Base-by-base conservation (phyloP, 2,329 filamentous ascomycete genomes). In the Hypoxylon sp. region DNA sequence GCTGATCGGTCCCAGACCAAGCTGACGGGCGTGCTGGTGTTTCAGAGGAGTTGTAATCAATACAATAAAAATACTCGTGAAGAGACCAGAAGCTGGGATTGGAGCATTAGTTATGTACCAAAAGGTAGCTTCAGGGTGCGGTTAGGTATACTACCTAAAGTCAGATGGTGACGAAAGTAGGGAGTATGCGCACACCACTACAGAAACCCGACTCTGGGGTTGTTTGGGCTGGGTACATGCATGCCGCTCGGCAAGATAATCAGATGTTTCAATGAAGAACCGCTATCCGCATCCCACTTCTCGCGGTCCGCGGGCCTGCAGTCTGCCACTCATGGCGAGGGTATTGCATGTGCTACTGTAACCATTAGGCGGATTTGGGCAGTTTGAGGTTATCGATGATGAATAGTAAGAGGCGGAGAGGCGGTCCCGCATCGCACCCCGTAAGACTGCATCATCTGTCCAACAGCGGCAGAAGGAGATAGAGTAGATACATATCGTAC, bases 141-240 rank as follows among this genome's bases (percentile, higher is more conserved):
- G 54, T 8, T 11, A 33, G 4, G 8, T 33, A 27, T 70, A 50
- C 65, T 68, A 65, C 68, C 58, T 40, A 56, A 27, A 66, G 68
- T 71, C 68, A 71, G 65, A 71, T 71, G 65, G 68, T 71, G 69
- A 67, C 69, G 69, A 71, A 61, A 71, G 37, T 13, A 62, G 53
- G 66, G 63, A 64, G 56, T 33, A 69, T 66, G 65, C 66, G 40
- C 63, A 69, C 69, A 71, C 66, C 69, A 71, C 62, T 55, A 69
- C 49, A 53, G 22, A 64, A 64, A 66, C 31, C 60, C 60, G 49
- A 61, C 40, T 55, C 33, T 65, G 61, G 59, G 42, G 22, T 58
- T 58, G 61, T 40, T 17, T 44, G 49, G 42, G 57, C 35, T 69
- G 53, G 69, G 33, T 65, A 57, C 60, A 69, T 69, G 66, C 66